Percentiles rank a stretch among this genome's conserved stretches.
These are phyloP conservation scores for Brachypodium distachyon DNA, from an alignment of 202 grass and related monocot genomes.

Conservation along the genomic window DNA sequence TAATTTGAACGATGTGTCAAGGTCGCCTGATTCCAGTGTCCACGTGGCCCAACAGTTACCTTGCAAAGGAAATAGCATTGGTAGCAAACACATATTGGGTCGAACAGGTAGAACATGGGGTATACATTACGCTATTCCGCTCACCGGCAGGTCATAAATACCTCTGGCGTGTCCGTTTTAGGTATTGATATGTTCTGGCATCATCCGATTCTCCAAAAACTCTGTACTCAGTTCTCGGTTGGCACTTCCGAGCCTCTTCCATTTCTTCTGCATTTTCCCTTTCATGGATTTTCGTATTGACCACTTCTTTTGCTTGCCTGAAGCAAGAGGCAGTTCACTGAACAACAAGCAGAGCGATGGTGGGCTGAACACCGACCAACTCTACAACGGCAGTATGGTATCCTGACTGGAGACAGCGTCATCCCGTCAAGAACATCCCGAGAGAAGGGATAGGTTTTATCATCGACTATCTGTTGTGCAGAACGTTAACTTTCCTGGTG, in stretches of 20 bases:
- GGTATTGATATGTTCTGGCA: constrained; percentile 19
- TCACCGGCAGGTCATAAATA: constrained; percentile 44
- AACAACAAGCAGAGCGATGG: constrained; percentile 57
- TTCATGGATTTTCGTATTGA: neutral
- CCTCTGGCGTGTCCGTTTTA: constrained; percentile 56
- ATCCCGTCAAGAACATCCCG: constrained; percentile 2
- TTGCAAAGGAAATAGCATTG: constrained; percentile 24
- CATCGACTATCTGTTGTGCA: neutral
- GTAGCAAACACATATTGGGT: constrained; percentile 37
- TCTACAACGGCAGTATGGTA: constrained; percentile 49
- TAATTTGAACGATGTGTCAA: neutral
- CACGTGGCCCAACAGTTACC: neutral
- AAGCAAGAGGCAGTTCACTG: constrained; percentile 63
- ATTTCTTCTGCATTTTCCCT: neutral
- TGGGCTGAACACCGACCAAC: constrained; percentile 43
- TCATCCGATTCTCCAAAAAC: neutral
- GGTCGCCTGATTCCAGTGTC: constrained; percentile 25
- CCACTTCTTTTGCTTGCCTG: neutral
- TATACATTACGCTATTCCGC: constrained; percentile 55
- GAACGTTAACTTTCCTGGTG: neutral
- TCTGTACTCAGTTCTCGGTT: too few relatives aligned
- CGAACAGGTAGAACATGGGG: constrained; percentile 56
- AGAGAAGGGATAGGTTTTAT: constrained; percentile 9
- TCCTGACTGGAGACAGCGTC: constrained; percentile 29
- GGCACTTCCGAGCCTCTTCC: too few relatives aligned